phyloP scores from a whole-genome alignment of 192 early-diverging fungal species.

The Backusella mclennaniae region DNA sequence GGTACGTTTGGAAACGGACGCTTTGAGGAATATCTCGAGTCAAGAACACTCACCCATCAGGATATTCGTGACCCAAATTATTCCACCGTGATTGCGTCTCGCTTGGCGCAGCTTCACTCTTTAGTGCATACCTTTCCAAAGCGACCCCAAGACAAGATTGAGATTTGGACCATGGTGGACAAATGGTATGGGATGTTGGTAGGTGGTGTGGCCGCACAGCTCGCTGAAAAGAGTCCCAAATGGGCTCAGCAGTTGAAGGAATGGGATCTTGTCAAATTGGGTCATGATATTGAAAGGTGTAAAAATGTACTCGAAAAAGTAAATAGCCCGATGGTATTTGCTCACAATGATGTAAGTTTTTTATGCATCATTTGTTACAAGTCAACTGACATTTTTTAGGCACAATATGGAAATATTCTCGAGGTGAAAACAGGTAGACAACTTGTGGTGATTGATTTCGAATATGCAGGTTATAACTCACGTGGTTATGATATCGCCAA shows the following conservation, averaged over 20 bases:
- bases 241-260: neutral
- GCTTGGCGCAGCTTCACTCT: slow-evolving; percentile 69
- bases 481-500: slow-evolving; percentile 80
- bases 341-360: slow-evolving; percentile 75
- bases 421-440: slow-evolving; percentile 52
- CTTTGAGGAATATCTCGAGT: slow-evolving; percentile 80
- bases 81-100: slow-evolving; percentile 67
- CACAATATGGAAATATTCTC: slow-evolving; percentile 87
- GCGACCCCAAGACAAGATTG: slow-evolving; percentile 41
- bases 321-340: slow-evolving; percentile 72
- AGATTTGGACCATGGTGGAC: slow-evolving; percentile 69
- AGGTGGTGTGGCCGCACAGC: neutral
- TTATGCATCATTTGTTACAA: too few species aligned
- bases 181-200: slow-evolving; percentile 55
- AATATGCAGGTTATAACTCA: slow-evolving; percentile 79
- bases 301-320: slow-evolving; percentile 36
- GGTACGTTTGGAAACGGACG: slow-evolving; percentile 82
- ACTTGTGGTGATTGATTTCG: slow-evolving; percentile 76
- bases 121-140: slow-evolving; percentile 62
- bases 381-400: slow-evolving; percentile 30
- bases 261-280: slow-evolving; percentile 47
- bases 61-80: slow-evolving; percentile 67
- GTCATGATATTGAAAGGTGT: slow-evolving; percentile 44
- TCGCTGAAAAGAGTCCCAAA: neutral
- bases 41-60: slow-evolving; percentile 62